These are phyloP conservation scores for Cordyceps farinosa DNA, from an alignment of 2,329 filamentous ascomycete genomes.

Conservation along the genomic window DNA sequence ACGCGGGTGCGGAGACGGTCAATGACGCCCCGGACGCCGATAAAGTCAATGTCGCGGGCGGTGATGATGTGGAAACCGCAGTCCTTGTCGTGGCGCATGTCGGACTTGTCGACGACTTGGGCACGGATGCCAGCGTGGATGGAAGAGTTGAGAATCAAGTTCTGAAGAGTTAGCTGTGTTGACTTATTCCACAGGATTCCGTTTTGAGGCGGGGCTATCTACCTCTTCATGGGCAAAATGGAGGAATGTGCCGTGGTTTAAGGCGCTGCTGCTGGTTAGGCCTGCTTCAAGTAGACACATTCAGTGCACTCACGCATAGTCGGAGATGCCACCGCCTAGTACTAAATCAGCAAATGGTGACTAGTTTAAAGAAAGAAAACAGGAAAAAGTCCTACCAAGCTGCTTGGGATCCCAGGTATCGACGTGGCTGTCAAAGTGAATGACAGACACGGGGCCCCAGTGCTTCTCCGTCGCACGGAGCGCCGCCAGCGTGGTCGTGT, in stretches of 20 bases:
- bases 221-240: conserved; percentile 26
- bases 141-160: conserved; percentile 63
- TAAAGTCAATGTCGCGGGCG: conserved; percentile 65
- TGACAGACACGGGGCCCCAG: conserved; percentile 60
- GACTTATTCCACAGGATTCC: not conserved
- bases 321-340: conserved; percentile 22
- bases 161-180: conserved; percentile 8
- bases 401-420: conserved; percentile 25
- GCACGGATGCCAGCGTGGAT: conserved; percentile 80
- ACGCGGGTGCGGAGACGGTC: conserved; percentile 64
- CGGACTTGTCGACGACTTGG: conserved; percentile 50
- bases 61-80: conserved; percentile 25
- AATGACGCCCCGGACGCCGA: conserved; percentile 65
- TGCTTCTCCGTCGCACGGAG: conserved; percentile 58
- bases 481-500: conserved; percentile 63
- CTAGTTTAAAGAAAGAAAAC: not conserved
- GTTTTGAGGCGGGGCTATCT: not conserved
- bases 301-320: conserved; percentile 20
- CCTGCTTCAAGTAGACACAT: not conserved
- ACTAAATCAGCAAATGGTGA: not conserved
- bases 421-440: conserved; percentile 66
- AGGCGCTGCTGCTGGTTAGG: conserved; percentile 16
- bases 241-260: conserved; percentile 28
- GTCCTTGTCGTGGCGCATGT: conserved; percentile 24
- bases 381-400: conserved; percentile 15